Evolutionary conservation across 306 rosid genomes (phyloP).

Genomic region (barrel medic (Medicago truncatula)): MtrunA17r5.0-ANR NC_053042.1:32855501-32856000

Average conservation of each 20-base stretch:
- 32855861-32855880: not conserved
- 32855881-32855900: not conserved
- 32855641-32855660: no score
- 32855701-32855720: no score
- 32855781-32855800: not conserved
- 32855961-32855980: no score
- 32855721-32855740: no score
- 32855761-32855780: not conserved
- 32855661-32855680: no score
- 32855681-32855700: no score
- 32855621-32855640: not conserved
- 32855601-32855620: constrained; percentile 34
- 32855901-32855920: no score
- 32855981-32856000: no score
- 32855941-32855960: not conserved
- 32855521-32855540: constrained; percentile 77
- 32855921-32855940: not conserved
- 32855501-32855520: not conserved
- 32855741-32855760: no score
- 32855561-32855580: constrained; percentile 58
- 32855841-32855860: not conserved
- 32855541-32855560: constrained; percentile 77
- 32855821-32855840: no score
- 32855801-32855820: not conserved
- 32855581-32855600: constrained; percentile 53